phyloP scores from a whole-genome alignment of 2,329 filamentous ascomycete genomes.

The Colletotrichum sp. region DNA sequence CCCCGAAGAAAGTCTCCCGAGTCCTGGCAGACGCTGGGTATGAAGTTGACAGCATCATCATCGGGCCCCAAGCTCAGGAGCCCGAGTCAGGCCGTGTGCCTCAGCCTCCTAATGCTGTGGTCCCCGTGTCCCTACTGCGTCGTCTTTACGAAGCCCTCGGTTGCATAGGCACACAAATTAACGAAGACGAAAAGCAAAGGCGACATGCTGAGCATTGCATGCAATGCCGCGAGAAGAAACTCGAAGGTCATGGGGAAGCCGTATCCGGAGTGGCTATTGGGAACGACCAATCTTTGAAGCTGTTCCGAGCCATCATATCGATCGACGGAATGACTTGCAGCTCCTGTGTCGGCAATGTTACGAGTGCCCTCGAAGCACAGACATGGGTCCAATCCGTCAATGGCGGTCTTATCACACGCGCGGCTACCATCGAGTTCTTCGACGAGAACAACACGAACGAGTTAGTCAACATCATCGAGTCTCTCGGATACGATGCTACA shows the following conservation, averaged over 20 bases:
- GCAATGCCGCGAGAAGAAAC: background rate
- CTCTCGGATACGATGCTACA: constrained; percentile 69
- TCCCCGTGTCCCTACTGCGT: background rate
- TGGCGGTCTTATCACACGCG: constrained; percentile 72
- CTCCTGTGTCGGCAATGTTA: constrained; percentile 69
- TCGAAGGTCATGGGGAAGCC: background rate
- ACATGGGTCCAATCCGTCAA: constrained; percentile 62
- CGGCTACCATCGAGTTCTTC: constrained; percentile 63
- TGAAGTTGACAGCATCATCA: constrained; percentile 63
- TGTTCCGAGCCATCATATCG: constrained; percentile 50
- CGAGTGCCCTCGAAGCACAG: constrained; percentile 59
- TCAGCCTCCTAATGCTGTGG: background rate
- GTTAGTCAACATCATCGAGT: constrained; percentile 58
- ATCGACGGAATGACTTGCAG: constrained; percentile 79
- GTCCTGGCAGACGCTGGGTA: constrained; percentile 54
- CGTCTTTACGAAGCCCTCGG: background rate
- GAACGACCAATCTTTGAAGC: constrained; percentile 34
- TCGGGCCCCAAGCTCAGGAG: constrained; percentile 32
- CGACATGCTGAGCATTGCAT: background rate
- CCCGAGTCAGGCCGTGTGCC: background rate
- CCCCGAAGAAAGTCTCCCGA: constrained; percentile 45
- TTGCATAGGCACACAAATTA: background rate
- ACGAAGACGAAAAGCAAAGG: background rate
- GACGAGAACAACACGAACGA: constrained; percentile 34
- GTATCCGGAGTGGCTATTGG: background rate